Evolutionary conservation across 169 alveolate genomes (phyloP), one percentile per base, ranked within the genome.

Genomic region (Cyclospora cayetanensis): DNA sequence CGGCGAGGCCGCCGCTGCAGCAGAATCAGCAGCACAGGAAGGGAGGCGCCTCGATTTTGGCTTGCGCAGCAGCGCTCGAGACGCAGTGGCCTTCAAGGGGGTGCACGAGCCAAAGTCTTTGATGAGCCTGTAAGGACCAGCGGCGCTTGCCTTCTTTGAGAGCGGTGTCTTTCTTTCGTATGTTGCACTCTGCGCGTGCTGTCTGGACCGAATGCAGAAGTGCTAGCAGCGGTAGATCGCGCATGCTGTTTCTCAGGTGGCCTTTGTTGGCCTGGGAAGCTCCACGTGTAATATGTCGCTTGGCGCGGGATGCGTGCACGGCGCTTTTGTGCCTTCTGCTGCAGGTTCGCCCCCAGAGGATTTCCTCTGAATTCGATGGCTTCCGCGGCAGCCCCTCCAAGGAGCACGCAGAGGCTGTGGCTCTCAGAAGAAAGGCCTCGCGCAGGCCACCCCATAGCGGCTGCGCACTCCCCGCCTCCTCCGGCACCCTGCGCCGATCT

Each of bases 401-500:
- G 35, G 74, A 11, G 22, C 22, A 9, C 27, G 74, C 74, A 12
- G 74, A 11, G 35, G 9, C 35, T 60, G n/a, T 11, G 74, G 74
- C 11, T 22, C 34, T 20, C 27, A 12, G 11, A 22, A 22, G 74
- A 25, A 22, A 12, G 15, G 60, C n/a, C 60, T 7, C 60, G 60
- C 60, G 15, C 60, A 11, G 7, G 60, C n/a, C n/a, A 15, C n/a
- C 60, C 60, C 15, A 11, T 46, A 11, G 60, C n/a, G 7, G 60
- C 60, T 11, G 35, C 79, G 15, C 79, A 66, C 7, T 34, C 22
- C 79, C 18, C 79, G 35, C 79, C 42, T 7, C 85, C 88, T 85
- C 91, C 9, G 72, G 83, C 68, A 15, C 94, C 25, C 41, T 91
- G n/a, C 68, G 68, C 34, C 95, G 92, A n/a, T n/a, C n/a, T 31